phyloP scores from a whole-genome alignment of 208 protist species.

The Leishmania tropica region DNA sequence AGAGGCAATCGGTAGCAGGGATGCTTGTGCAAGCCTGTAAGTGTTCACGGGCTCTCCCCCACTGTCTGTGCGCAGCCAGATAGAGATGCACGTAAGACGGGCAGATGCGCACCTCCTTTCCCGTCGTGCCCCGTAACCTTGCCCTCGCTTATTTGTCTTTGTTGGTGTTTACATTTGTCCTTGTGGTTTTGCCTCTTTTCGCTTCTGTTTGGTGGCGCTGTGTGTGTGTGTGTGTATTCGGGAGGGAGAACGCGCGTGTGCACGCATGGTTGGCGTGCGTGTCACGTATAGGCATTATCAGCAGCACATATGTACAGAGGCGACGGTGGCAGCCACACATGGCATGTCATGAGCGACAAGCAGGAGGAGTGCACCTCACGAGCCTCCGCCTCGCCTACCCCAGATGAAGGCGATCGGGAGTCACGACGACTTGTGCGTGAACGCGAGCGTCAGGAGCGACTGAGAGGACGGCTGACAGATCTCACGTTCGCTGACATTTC shows the following conservation, averaged over 20 bases:
- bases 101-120: neutral
- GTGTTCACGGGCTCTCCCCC: neutral
- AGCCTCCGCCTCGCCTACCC: conserved; percentile 8
- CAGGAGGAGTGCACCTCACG: conserved; percentile 11
- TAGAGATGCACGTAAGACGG: neutral
- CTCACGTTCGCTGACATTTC: conserved; percentile 66
- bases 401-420: conserved; percentile 1
- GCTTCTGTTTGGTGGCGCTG: no score
- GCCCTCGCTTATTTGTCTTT: neutral
- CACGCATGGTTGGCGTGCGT: neutral
- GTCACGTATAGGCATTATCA: neutral
- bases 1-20: neutral
- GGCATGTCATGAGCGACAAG: conserved; percentile 15
- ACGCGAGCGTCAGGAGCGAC: conserved; percentile 54
- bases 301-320: neutral
- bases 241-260: neutral
- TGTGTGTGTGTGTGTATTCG: neutral
- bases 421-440: conserved; percentile 44
- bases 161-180: neutral
- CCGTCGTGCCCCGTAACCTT: neutral
- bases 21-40: neutral
- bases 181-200: neutral
- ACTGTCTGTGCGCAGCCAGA: neutral
- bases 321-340: neutral
- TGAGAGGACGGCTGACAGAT: conserved; percentile 66